Evolutionary conservation across 2,329 filamentous ascomycete species (phyloP).

Genomic region (Aspergillus ruber): DNA sequence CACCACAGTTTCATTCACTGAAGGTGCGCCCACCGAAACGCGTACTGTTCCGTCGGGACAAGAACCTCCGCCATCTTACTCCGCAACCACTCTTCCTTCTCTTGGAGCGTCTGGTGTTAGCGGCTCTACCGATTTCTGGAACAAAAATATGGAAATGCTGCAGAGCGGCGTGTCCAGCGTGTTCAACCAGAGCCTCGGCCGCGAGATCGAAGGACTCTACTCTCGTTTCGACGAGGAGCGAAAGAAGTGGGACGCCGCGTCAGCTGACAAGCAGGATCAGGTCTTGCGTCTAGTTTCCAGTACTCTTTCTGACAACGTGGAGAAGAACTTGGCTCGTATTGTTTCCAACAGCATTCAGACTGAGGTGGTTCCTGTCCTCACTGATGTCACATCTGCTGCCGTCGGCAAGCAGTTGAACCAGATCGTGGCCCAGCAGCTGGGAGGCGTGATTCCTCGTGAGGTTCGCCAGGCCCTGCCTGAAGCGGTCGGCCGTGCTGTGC

Average conservation of each 20-base stretch:
- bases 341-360: conserved; percentile 69
- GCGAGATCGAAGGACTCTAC: conserved; percentile 52
- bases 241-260: conserved; percentile 56
- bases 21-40: conserved; percentile 7
- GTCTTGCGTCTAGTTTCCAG: conserved; percentile 62
- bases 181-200: conserved; percentile 42
- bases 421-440: conserved; percentile 60
- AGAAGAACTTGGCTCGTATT: conserved; percentile 69
- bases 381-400: conserved; percentile 59
- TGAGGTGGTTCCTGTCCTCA: conserved; percentile 68
- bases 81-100: conserved; percentile 1
- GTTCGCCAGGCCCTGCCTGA: conserved; percentile 64
- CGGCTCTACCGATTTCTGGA: conserved; percentile 52
- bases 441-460: conserved; percentile 64
- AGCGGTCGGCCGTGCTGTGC: conserved; percentile 60
- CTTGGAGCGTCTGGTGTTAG: conserved; percentile 10
- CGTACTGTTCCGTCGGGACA: conserved; percentile 1
- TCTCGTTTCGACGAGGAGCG: conserved; percentile 63
- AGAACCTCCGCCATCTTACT: conserved; percentile 3
- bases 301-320: conserved; percentile 64
- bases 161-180: conserved; percentile 43
- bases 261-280: conserved; percentile 61
- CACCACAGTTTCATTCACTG: conserved; percentile 11
- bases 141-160: conserved; percentile 55
- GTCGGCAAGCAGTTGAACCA: conserved; percentile 66